Base-by-base conservation (phyloP, 2,329 filamentous ascomycete genomes). In the Epichloe baconii region DNA sequence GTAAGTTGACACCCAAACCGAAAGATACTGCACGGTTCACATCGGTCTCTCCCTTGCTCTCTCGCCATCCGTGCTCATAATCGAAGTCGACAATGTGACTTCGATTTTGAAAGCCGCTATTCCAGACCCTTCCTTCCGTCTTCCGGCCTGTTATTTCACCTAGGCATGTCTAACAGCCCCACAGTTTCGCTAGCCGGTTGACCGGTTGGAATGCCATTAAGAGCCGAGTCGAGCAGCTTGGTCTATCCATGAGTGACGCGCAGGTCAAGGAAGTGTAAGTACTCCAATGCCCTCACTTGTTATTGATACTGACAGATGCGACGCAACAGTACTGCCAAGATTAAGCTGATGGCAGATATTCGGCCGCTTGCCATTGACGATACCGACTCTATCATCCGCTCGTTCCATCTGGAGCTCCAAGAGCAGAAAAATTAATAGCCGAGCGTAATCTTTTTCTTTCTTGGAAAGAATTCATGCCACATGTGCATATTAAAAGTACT, bases 121-220 rank as follows among this genome's bases (percentile, higher is more conserved):
- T 1, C 2, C 8, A 31, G 26, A 31, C 8, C 26, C 8, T 31
- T 19, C 35, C 35, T 15, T 6, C 14, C 26, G 7, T 21, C 12
- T 7, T 15, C 8, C 10, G 11, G 6, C 19, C 35, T 6, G 4
- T 26, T 17, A 0, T 17, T n/a, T 21, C 31, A 3, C 23, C 4
- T 6, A 12, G 21, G 3, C 36, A 17, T 48, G 15, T n/a, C 46
- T 48, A 40, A 48, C 46, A 34, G 17, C 15, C 31, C 8, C 3
- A 34, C 21, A 48, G 46, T 40, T 48, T 48, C 19, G 46, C 46
- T 17, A 48, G 46, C 21, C 46, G 46, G 14, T 68, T 95, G 60
- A 95, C 88, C 4, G 89, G 89, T 62, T 95, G 88, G 90, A 96
- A 96, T 65, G 89, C 90, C 46, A 88, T 96, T 76, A 95, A 95